phyloP scores from a whole-genome alignment of 495 filamentous ascomycete genomes.

The Lophiotrema nucula region DNA sequence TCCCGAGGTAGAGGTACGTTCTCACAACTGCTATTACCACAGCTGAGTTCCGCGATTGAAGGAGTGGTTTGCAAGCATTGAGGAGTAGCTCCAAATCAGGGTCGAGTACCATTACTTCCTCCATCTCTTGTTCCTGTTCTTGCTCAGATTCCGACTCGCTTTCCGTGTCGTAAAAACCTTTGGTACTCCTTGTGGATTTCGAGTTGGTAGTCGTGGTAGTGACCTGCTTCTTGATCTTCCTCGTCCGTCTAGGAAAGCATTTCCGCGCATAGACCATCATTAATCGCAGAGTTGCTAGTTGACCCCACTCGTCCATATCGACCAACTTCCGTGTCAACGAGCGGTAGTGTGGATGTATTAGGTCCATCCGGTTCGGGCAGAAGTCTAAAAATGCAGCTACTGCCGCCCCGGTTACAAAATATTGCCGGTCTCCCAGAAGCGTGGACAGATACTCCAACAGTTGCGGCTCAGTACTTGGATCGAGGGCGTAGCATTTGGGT shows the following conservation, averaged over 20 bases:
- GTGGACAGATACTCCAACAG: slow-evolving; percentile 73
- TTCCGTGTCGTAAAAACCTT: slow-evolving; percentile 72
- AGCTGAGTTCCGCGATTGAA: slow-evolving; percentile 88
- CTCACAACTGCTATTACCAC: slow-evolving; percentile 86
- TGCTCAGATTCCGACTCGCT: slow-evolving; percentile 11
- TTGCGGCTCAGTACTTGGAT: slow-evolving; percentile 81
- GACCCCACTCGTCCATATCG: slow-evolving; percentile 99
- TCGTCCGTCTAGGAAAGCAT: slow-evolving; percentile 77
- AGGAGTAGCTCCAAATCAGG: slow-evolving; percentile 82
- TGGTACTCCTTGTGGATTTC: slow-evolving; percentile 36
- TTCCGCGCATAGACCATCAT: slow-evolving; percentile 80
- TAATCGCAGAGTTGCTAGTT: slow-evolving; percentile 75
- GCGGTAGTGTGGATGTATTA: slow-evolving; percentile 88
- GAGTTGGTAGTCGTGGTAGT: slow-evolving; percentile 8
- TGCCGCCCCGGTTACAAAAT: slow-evolving; percentile 90
- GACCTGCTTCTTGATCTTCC: slow-evolving; percentile 51
- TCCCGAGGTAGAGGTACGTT: slow-evolving; percentile 79
- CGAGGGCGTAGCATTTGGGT: slow-evolving; percentile 93
- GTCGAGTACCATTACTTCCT: slow-evolving; percentile 61
- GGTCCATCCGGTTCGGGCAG: slow-evolving; percentile 78
- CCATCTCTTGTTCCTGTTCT: slow-evolving; percentile 38
- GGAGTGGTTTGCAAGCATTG: slow-evolving; percentile 72
- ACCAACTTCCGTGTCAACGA: slow-evolving; percentile 82
- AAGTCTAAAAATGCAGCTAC: slow-evolving; percentile 85
- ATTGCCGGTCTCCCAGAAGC: slow-evolving; percentile 85